These are phyloP conservation scores for Mortierella sp. DNA, from an alignment of 371 early-diverging fungal species.

Conservation along the genomic window DNA sequence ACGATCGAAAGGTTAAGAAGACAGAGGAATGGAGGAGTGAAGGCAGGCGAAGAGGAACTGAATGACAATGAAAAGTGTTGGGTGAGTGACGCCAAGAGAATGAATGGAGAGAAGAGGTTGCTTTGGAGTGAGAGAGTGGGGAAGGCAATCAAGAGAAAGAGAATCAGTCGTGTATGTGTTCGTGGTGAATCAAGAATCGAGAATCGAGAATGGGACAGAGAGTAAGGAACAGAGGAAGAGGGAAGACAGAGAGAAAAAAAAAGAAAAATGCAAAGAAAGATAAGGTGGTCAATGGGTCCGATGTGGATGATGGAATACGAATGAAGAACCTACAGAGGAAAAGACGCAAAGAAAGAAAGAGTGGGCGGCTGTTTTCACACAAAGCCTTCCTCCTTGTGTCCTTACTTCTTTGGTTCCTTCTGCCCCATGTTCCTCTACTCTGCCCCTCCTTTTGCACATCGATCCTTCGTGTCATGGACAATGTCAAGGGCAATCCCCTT, in stretches of 20 bases:
- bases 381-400: not conserved
- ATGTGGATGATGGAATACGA: no score
- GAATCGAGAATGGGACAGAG: not conserved
- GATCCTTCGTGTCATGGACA: not conserved
- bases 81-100: not conserved
- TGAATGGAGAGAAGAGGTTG: not conserved
- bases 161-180: not conserved
- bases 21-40: not conserved
- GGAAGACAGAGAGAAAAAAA: not conserved
- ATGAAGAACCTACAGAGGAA: no score
- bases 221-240: not conserved
- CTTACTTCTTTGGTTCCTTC: not conserved
- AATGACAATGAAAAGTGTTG: not conserved
- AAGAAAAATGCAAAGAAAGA: not conserved
- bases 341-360: no score
- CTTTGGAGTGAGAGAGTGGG: not conserved
- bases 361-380: no score
- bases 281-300: no score
- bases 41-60: not conserved
- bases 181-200: slow-evolving; percentile 15
- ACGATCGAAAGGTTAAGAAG: not conserved
- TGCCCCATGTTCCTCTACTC: not conserved
- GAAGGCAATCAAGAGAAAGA: not conserved
- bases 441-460: no score
- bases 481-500: not conserved